Percentiles rank a stretch among this genome's conserved stretches.
Conservation (phyloP, 1,284 basidiomycete species). For the Apiotrichum sp. region DNA sequence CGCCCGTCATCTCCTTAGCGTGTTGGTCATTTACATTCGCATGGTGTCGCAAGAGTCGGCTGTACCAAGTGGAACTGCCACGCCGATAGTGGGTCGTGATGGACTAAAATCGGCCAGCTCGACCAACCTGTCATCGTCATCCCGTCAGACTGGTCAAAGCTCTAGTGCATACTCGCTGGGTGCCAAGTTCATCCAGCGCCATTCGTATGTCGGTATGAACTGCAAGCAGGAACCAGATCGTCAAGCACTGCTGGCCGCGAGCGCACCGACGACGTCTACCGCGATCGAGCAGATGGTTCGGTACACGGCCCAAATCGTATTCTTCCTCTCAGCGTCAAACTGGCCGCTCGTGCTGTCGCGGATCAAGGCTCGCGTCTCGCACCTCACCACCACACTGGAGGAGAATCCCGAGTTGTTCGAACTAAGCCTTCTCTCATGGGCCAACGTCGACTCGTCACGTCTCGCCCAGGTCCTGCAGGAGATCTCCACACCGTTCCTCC, state of each 20-base stretch:
- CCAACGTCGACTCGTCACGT: slow-evolving; percentile 44
- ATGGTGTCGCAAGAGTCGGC: slow-evolving; percentile 54
- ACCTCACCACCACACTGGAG: slow-evolving; percentile 46
- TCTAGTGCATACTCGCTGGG: slow-evolving; percentile 22
- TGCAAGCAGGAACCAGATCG: slow-evolving; percentile 1
- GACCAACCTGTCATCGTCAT: slow-evolving; percentile 14
- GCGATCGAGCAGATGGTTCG: slow-evolving; percentile 43
- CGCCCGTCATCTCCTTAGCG: slow-evolving; percentile 76
- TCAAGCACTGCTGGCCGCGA: slow-evolving; percentile 8
- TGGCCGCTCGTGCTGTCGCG: slow-evolving; percentile 74
- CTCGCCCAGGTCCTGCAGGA: slow-evolving; percentile 52
- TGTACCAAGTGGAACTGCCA: slow-evolving; percentile 7
- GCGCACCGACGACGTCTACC: slow-evolving; percentile 18
- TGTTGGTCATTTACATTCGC: slow-evolving; percentile 73
- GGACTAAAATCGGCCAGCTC: slow-evolving; percentile 17
- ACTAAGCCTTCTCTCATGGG: slow-evolving; percentile 47
- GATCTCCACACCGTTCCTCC: slow-evolving; percentile 72
- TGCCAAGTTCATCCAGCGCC: slow-evolving; percentile 26
- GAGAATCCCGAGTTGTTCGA: slow-evolving; percentile 53
- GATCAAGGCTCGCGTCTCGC: slow-evolving; percentile 62
- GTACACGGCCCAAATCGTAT: slow-evolving; percentile 65
- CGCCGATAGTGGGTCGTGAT: slow-evolving; percentile 23
- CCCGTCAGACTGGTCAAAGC: slow-evolving; percentile 10
- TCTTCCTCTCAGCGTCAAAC: slow-evolving; percentile 82
- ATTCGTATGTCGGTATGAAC: slow-evolving; percentile 22